Evolutionary conservation across 192 early-diverging fungal species (phyloP).

Genomic region (Entomortierella chlamydospora): DNA sequence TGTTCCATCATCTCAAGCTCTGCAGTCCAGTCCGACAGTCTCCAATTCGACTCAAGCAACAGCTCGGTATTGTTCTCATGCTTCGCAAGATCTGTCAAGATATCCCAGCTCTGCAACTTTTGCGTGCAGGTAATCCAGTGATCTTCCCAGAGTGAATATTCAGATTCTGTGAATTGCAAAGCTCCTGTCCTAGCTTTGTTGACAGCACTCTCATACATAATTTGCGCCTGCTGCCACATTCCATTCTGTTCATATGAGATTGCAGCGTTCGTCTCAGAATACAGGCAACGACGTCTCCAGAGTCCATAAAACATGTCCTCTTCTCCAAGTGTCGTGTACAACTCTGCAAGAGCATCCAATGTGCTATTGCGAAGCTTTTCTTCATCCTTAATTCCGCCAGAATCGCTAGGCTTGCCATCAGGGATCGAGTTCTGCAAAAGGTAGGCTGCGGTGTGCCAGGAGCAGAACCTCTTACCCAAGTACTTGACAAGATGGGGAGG

Average conservation of each 20-base stretch:
- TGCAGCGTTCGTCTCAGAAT: slow-evolving; percentile 95
- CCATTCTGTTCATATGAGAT: slow-evolving; percentile 95
- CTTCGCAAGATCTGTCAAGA: slow-evolving; percentile 91
- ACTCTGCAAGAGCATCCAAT: slow-evolving; percentile 88
- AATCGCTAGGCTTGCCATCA: slow-evolving; percentile 52
- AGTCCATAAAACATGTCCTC: slow-evolving; percentile 93
- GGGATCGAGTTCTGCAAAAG: slow-evolving; percentile 81
- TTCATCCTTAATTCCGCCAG: slow-evolving; percentile 76
- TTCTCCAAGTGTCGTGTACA: slow-evolving; percentile 88
- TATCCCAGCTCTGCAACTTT: slow-evolving; percentile 97
- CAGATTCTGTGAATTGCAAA: slow-evolving; percentile 91
- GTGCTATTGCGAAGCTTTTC: slow-evolving; percentile 90
- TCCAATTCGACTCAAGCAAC: slow-evolving; percentile 93
- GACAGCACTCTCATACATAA: slow-evolving; percentile 92
- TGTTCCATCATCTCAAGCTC: slow-evolving; percentile 84
- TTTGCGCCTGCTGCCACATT: slow-evolving; percentile 93
- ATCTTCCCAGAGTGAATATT: slow-evolving; percentile 98
- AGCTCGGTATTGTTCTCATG: slow-evolving; percentile 90
- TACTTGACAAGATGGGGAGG: slow-evolving; percentile 96
- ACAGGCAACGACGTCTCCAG: slow-evolving; percentile 90
- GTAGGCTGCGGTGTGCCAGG: slow-evolving; percentile 90
- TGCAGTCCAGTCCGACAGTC: slow-evolving; percentile 92
- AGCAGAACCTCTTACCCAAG: slow-evolving; percentile 90
- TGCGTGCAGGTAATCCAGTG: slow-evolving; percentile 94
- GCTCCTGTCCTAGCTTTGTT: slow-evolving; percentile 88